Conservation (phyloP, 139 green algal species). For the Volvox africanus region DNA sequence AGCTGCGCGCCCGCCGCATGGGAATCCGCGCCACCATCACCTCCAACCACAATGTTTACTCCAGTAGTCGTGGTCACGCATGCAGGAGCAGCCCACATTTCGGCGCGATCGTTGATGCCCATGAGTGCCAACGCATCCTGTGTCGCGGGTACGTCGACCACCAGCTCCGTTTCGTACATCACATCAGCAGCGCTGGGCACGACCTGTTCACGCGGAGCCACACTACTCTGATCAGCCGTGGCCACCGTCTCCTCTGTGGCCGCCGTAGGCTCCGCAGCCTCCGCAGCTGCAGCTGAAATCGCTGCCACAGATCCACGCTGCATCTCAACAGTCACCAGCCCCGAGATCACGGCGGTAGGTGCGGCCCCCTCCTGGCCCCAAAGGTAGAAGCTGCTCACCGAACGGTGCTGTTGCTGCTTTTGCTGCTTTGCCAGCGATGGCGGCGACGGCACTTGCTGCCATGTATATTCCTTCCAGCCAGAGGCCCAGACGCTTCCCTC, state of each 20-base stretch:
- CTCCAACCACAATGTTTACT: too few species aligned
- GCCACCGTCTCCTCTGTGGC: neutral
- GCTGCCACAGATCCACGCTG: neutral
- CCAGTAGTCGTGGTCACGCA: too few species aligned
- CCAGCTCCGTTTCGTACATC: constrained; percentile 52
- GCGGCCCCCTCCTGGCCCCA: neutral
- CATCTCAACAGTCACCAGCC: constrained; percentile 55
- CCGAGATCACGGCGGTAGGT: constrained; percentile 3
- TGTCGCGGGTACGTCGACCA: constrained; percentile 24
- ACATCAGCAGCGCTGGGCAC: constrained; percentile 6
- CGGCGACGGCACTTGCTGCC: neutral
- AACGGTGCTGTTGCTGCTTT: constrained; percentile 25
- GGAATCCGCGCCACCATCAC: neutral
- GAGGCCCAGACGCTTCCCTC: neutral
- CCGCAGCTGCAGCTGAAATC: neutral
- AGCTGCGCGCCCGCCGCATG: neutral
- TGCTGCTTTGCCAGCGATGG: neutral
- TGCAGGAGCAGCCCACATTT: too few species aligned
- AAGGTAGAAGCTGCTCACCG: constrained; percentile 43
- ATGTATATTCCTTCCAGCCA: too few species aligned
- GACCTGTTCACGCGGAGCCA: neutral
- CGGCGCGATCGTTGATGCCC: too few species aligned
- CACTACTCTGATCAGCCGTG: neutral
- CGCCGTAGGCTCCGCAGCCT: neutral
- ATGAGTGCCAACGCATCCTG: too few species aligned